Evolutionary conservation across 169 alveolate genomes (phyloP).

Genomic region (Plasmodium sp.): DNA sequence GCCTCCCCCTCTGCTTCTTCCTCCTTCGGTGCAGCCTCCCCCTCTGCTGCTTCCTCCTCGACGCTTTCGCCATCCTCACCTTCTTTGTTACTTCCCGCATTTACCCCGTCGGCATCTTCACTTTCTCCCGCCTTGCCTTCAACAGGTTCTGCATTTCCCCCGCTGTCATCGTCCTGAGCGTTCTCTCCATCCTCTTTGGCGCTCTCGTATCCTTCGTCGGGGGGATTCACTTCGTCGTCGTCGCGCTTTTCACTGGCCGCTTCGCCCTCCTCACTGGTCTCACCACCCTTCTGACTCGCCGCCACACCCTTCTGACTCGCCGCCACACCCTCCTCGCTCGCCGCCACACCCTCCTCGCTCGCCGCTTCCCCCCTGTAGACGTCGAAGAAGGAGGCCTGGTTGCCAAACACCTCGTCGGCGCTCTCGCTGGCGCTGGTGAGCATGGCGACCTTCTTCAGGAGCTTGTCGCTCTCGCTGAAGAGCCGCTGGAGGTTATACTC

Average conservation of each 20-base stretch:
- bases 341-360: slow-evolving; percentile 1
- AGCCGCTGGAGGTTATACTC: neutral
- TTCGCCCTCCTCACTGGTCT: neutral
- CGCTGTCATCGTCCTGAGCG: neutral
- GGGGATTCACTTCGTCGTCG: neutral
- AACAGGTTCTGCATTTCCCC: neutral
- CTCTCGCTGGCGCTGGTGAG: slow-evolving; percentile 2
- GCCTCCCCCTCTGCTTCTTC: too few relatives aligned
- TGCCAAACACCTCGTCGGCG: slow-evolving; percentile 11
- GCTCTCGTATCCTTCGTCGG: slow-evolving; percentile 58
- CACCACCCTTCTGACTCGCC: slow-evolving; percentile 61
- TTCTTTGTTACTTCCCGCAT: neutral
- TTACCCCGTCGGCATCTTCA: neutral
- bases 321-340: neutral
- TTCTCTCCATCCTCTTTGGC: slow-evolving; percentile 77
- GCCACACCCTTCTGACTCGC: slow-evolving; percentile 64
- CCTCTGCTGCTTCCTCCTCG: neutral
- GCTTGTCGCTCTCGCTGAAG: slow-evolving; percentile 3
- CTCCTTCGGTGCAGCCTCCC: too few relatives aligned
- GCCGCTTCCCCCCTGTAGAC: neutral
- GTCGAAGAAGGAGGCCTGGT: slow-evolving; percentile 35
- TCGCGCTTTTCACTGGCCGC: neutral
- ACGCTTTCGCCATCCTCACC: neutral
- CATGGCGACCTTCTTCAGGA: slow-evolving; percentile 54
- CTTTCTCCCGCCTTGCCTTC: neutral